These are phyloP conservation scores for Globisporangium canariense DNA, from an alignment of 352 stramenopile genomes.

Conservation along the genomic window DNA sequence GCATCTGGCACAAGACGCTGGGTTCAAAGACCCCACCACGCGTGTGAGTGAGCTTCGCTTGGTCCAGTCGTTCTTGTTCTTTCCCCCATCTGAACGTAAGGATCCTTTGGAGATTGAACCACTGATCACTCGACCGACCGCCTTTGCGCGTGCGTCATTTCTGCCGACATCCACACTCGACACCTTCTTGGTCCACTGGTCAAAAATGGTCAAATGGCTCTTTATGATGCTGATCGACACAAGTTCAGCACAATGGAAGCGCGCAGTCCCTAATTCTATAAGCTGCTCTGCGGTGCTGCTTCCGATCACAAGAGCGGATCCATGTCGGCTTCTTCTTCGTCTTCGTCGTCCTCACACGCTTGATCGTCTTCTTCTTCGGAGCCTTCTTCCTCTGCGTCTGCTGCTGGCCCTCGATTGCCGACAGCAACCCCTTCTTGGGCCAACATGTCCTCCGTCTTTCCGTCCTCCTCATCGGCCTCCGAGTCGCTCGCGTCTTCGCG, in stretches of 20 bases:
- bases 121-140: no score
- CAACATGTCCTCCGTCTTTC: background rate
- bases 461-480: background rate
- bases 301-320: conserved; percentile 2
- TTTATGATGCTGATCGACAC: background rate
- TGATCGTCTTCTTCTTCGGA: background rate
- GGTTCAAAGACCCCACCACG: background rate
- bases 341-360: background rate
- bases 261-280: background rate
- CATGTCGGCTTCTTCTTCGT: background rate
- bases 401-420: background rate
- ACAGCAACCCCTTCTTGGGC: background rate
- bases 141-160: background rate
- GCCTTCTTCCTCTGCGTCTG: background rate
- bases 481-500: background rate
- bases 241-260: no score
- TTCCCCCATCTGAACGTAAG: no score
- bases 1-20: background rate
- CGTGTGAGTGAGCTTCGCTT: no score
- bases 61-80: background rate
- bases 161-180: background rate
- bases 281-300: background rate
- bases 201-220: background rate
- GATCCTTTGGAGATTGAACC: no score
- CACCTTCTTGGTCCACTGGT: background rate